Conservation (phyloP, 306 rosid species). For the Canavalia ensiformis region DNA sequence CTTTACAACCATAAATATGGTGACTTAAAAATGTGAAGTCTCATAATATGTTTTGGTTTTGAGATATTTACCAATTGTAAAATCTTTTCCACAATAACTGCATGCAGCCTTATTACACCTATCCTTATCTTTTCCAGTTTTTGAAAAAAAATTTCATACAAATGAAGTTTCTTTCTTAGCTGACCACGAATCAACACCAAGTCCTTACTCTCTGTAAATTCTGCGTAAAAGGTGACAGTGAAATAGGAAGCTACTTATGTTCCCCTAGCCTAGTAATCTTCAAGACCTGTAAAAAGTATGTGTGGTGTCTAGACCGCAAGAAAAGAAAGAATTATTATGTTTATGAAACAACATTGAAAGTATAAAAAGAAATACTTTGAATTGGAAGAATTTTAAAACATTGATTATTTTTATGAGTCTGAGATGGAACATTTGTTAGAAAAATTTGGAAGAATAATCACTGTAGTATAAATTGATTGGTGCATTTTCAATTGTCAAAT, state of each 20-base stretch:
- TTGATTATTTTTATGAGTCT: too few species aligned
- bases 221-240: constrained; percentile 72
- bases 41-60: too few species aligned
- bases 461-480: background rate
- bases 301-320: constrained; percentile 84
- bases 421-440: background rate
- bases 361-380: background rate
- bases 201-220: constrained; percentile 91
- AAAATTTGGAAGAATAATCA: background rate
- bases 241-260: constrained; percentile 91
- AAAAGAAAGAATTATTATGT: constrained; percentile 37
- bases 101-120: too few species aligned
- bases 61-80: too few species aligned
- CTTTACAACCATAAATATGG: too few species aligned
- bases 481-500: background rate
- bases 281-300: constrained; percentile 87
- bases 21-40: too few species aligned
- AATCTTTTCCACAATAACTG: too few species aligned
- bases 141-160: too few species aligned
- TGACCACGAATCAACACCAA: constrained; percentile 80
- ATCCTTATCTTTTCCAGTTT: too few species aligned
- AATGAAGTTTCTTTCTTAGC: too few species aligned
- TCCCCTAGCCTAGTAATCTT: constrained; percentile 95
- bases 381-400: background rate
- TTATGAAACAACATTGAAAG: constrained; percentile 1